A percentile compares a stretch with the other conserved stretches of the same genome.
phyloP scores from a whole-genome alignment of 495 filamentous ascomycete species.

The Hypoxylon perforatum region DNA sequence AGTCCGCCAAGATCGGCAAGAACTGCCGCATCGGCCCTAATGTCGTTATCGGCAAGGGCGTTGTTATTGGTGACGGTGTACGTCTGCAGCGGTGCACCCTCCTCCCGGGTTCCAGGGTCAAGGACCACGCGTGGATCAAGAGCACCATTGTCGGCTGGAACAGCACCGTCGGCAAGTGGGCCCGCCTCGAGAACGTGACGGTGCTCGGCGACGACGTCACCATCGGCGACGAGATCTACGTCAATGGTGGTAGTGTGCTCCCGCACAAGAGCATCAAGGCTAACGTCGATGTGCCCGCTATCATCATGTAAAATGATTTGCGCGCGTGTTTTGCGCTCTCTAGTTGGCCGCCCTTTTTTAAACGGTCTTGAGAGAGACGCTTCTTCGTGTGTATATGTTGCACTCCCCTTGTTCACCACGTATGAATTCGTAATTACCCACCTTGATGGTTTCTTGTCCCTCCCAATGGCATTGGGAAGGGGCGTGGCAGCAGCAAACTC shows the following conservation, averaged over 20 bases:
- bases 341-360: constrained; percentile 11
- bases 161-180: constrained; percentile 94
- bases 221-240: constrained; percentile 98
- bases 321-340: constrained; percentile 1
- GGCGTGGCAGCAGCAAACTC: too few relatives aligned
- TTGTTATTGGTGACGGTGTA: constrained; percentile 94
- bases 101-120: constrained; percentile 88
- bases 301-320: constrained; percentile 77
- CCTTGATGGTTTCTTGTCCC: constrained; percentile 31
- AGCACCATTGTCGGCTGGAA: constrained; percentile 99
- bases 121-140: constrained; percentile 99
- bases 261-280: constrained; percentile 99
- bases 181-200: constrained; percentile 95
- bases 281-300: constrained; percentile 93
- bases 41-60: constrained; percentile 94
- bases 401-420: constrained; percentile 21
- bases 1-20: constrained; percentile 95
- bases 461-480: constrained; percentile 11
- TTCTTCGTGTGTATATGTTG: constrained; percentile 42
- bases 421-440: constrained; percentile 49
- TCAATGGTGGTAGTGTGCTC: constrained; percentile 95
- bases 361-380: constrained; percentile 17
- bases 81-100: constrained; percentile 94
- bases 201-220: constrained; percentile 99
- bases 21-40: constrained; percentile 99